These are phyloP conservation scores for Monilinia vaccinii-corymbosi DNA, from an alignment of 2,329 filamentous ascomycete genomes.

Conservation along the genomic window DNA sequence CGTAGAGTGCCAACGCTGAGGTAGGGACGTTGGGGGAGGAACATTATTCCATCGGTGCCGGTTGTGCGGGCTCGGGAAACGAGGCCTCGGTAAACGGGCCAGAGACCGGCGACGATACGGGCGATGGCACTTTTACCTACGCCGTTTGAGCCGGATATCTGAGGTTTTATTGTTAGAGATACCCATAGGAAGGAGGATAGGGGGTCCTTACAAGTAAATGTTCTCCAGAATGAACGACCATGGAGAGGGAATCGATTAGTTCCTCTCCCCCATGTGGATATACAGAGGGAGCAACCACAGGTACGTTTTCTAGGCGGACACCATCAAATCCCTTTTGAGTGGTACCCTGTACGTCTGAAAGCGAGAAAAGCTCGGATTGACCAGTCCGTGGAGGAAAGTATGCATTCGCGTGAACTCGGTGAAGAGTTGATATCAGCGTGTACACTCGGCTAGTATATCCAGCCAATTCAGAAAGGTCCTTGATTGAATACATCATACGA, in stretches of 20 bases:
- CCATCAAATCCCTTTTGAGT: constrained; percentile 93
- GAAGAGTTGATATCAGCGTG: constrained; percentile 87
- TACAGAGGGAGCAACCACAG: constrained; percentile 78
- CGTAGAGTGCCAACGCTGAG: constrained; percentile 85
- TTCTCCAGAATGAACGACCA: constrained; percentile 83
- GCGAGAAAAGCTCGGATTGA: constrained; percentile 73
- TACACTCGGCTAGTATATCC: constrained; percentile 96
- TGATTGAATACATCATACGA: constrained; percentile 99
- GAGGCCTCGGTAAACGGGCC: constrained; percentile 91
- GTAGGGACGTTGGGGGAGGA: constrained; percentile 89
- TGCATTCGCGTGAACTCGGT: constrained; percentile 83
- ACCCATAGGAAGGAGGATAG: not conserved
- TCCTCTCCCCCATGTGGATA: constrained; percentile 90
- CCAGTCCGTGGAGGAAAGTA: constrained; percentile 63
- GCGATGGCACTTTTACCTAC: constrained; percentile 87
- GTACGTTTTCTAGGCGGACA: constrained; percentile 85
- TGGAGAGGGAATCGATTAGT: constrained; percentile 76
- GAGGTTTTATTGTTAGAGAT: constrained; percentile 6
- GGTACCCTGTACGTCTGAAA: constrained; percentile 88
- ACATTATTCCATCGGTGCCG: constrained; percentile 93
- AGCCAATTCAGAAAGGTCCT: constrained; percentile 90
- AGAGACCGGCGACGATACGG: constrained; percentile 81
- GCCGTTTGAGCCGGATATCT: constrained; percentile 89
- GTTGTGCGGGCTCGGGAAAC: constrained; percentile 75
- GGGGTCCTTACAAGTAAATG: constrained; percentile 60